Percentiles rank a stretch among this genome's conserved stretches.
Evolutionary conservation across 306 rosid genomes (phyloP).

Genomic region (Dryas drummondii): DNA sequence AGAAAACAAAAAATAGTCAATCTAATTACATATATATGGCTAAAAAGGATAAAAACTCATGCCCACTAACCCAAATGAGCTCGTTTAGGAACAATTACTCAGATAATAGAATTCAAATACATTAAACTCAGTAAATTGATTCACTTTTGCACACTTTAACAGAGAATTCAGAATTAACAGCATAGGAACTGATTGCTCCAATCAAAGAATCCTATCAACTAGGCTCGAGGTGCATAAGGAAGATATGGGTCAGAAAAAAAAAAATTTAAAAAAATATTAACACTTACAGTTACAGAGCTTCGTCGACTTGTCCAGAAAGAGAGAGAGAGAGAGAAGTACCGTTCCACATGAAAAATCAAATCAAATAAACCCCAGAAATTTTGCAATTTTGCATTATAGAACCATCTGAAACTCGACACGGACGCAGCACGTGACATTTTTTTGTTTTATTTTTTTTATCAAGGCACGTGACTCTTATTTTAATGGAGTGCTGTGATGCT

Average conservation of each 20-base stretch:
- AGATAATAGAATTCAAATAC: neutral
- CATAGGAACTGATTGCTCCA: neutral
- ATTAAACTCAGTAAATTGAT: neutral
- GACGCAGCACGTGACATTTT: slow-evolving; percentile 25
- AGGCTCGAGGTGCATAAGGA: neutral
- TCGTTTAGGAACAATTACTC: neutral
- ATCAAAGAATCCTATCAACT: neutral
- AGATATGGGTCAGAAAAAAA: neutral
- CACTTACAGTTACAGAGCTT: slow-evolving; percentile 9
- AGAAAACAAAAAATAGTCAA: neutral
- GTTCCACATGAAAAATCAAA: neutral
- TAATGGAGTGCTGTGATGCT: slow-evolving; percentile 49
- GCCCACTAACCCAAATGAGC: neutral
- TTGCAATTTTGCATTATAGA: no score
- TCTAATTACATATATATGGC: neutral
- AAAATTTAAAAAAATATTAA: neutral
- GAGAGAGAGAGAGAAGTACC: neutral
- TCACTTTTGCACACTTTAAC: neutral
- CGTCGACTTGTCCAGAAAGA: neutral
- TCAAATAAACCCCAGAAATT: neutral
- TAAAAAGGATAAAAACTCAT: neutral
- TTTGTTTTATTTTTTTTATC: neutral
- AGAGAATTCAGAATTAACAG: neutral
- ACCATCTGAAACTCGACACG: slow-evolving; percentile 2
- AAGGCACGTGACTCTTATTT: neutral